A percentile compares a stretch with the other conserved stretches of the same genome.
phyloP scores from a whole-genome alignment of 192 early-diverging fungal genomes.

The Hyaloraphidium curvatum region DNA sequence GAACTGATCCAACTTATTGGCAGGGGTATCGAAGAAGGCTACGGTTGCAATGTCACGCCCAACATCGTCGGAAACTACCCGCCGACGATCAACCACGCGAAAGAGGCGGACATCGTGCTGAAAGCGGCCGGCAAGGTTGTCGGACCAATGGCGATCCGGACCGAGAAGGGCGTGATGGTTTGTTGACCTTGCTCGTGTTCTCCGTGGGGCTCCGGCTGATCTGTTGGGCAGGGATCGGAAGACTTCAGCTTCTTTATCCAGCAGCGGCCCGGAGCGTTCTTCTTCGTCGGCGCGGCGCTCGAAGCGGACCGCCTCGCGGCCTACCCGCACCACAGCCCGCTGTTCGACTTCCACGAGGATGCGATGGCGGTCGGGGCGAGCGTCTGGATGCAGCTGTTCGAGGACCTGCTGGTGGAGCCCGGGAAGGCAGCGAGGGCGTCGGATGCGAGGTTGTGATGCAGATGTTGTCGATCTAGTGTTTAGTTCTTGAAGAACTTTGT shows the following conservation, averaged over 20 bases:
- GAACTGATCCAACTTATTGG: neutral
- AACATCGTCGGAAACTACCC: neutral
- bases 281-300: neutral
- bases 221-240: neutral
- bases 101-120: slow-evolving; percentile 1
- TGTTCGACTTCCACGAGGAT: slow-evolving; percentile 3
- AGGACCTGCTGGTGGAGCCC: too few species aligned
- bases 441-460: too few species aligned
- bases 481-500: too few species aligned
- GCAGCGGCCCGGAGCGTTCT: neutral
- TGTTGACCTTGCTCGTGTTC: too few species aligned
- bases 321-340: slow-evolving; percentile 1
- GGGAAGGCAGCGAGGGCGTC: too few species aligned
- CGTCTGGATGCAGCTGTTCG: slow-evolving; percentile 1
- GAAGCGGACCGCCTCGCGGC: neutral
- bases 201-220: too few species aligned
- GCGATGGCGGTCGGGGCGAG: neutral
- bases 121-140: neutral
- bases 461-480: too few species aligned
- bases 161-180: neutral
- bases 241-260: slow-evolving; percentile 2
- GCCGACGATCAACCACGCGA: neutral
- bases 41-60: neutral
- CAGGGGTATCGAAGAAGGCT: neutral
- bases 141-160: neutral